Evolutionary conservation across 2,329 filamentous ascomycete species (phyloP).

Genomic region (Fusarium subtropicale): DNA sequence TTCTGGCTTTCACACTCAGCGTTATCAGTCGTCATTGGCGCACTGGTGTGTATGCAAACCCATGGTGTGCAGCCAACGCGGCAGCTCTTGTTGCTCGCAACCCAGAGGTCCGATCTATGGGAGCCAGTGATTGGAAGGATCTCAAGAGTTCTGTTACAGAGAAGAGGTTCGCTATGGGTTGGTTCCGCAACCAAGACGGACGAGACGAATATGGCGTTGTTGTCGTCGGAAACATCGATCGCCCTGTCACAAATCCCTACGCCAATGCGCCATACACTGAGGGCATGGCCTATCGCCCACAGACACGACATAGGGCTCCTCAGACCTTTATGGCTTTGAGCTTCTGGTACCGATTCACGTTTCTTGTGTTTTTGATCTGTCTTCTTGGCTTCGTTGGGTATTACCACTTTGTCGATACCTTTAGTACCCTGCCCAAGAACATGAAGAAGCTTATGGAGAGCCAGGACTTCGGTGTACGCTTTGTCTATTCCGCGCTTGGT

Average conservation of each 20-base stretch:
- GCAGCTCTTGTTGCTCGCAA: slow-evolving; percentile 40
- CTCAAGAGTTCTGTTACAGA: slow-evolving; percentile 25
- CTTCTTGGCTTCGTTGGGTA: slow-evolving; percentile 55
- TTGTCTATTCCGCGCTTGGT: slow-evolving; percentile 56
- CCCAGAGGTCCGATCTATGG: slow-evolving; percentile 29
- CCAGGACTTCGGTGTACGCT: slow-evolving; percentile 58
- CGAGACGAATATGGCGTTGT: slow-evolving; percentile 39
- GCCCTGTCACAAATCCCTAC: slow-evolving; percentile 4
- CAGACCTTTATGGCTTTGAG: slow-evolving; percentile 53
- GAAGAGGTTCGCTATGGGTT: slow-evolving; percentile 33
- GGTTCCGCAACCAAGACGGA: slow-evolving; percentile 20
- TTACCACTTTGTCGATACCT: slow-evolving; percentile 50
- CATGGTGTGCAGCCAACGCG: slow-evolving; percentile 35
- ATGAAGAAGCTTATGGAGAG: slow-evolving; percentile 54
- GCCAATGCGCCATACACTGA: slow-evolving; percentile 27
- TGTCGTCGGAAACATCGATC: slow-evolving; percentile 5
- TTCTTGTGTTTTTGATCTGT: slow-evolving; percentile 50
- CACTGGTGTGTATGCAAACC: slow-evolving; percentile 41
- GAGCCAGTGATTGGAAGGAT: slow-evolving; percentile 27
- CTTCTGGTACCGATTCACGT: slow-evolving; percentile 50
- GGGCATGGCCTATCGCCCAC: slow-evolving; percentile 14
- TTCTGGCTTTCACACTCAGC: slow-evolving; percentile 17
- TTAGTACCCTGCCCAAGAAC: slow-evolving; percentile 37
- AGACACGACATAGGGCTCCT: slow-evolving; percentile 18
- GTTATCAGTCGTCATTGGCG: slow-evolving; percentile 38